Conservation (phyloP, 2,329 filamentous ascomycete species). For the Fusarium brachygibbosum region DNA sequence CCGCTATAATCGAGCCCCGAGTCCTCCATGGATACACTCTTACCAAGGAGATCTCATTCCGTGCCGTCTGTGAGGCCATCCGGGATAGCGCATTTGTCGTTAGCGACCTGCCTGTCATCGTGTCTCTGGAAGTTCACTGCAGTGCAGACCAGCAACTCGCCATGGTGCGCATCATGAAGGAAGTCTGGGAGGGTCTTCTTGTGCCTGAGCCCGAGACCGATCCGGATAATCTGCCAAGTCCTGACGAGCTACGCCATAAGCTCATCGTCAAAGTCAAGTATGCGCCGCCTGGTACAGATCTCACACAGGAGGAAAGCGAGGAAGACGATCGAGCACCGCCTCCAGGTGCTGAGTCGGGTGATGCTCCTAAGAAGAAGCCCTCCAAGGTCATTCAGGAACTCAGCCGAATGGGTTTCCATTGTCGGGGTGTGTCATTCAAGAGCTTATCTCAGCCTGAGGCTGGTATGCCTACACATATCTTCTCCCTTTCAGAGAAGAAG, state of each 20-base stretch:
- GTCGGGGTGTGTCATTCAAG: conserved; percentile 85
- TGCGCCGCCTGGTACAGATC: conserved; percentile 57
- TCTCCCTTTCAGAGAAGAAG: conserved; percentile 73
- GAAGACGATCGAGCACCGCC: conserved; percentile 57
- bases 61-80: conserved; percentile 86
- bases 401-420: conserved; percentile 84
- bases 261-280: conserved; percentile 90
- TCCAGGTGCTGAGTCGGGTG: conserved; percentile 40
- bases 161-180: conserved; percentile 93
- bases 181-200: conserved; percentile 82
- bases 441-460: conserved; percentile 79
- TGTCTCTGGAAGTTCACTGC: conserved; percentile 94
- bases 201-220: conserved; percentile 68
- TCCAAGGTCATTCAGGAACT: conserved; percentile 79
- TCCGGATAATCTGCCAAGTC: conserved; percentile 71
- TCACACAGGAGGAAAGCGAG: conserved; percentile 53
- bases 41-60: conserved; percentile 89
- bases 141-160: conserved; percentile 82
- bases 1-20: conserved; percentile 72
- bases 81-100: conserved; percentile 81
- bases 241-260: conserved; percentile 78
- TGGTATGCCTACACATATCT: conserved; percentile 75
- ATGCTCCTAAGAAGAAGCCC: conserved; percentile 66
- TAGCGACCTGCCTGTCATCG: conserved; percentile 86
- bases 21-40: conserved; percentile 92